phyloP scores from a whole-genome alignment of 148 eudicot genomes.

The Fallopia convolvulus region DNA sequence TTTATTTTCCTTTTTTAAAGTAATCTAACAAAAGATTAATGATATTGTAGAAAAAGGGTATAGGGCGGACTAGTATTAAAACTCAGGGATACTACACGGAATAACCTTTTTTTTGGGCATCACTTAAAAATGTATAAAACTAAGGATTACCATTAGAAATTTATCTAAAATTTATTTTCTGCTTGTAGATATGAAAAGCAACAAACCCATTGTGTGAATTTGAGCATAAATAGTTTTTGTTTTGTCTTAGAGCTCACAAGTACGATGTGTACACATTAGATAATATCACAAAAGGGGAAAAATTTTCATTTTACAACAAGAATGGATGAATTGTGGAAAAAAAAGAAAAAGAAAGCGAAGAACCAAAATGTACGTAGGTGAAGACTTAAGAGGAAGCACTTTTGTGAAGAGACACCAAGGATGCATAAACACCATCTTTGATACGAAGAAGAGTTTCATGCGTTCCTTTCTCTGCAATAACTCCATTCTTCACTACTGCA shows the following conservation, averaged over 20 bases:
- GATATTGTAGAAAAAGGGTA: too few relatives aligned
- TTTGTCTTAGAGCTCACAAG: background rate
- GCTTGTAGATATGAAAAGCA: background rate
- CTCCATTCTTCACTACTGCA: slow-evolving; percentile 58
- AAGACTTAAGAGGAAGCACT: slow-evolving; percentile 19
- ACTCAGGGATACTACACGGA: too few relatives aligned
- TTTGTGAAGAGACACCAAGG: slow-evolving; percentile 46
- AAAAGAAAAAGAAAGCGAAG: background rate
- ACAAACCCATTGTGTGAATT: background rate
- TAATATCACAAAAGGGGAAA: background rate
- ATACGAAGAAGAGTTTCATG: slow-evolving; percentile 47
- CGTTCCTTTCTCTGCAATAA: slow-evolving; percentile 60
- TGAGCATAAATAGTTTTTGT: background rate
- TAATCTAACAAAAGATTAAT: too few relatives aligned
- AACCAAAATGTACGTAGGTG: background rate
- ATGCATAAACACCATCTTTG: slow-evolving; percentile 56
- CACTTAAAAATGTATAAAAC: too few relatives aligned
- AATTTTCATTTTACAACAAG: background rate
- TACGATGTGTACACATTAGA: background rate
- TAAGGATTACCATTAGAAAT: too few relatives aligned
- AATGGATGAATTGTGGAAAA: background rate
- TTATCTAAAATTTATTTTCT: too few relatives aligned
- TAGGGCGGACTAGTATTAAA: too few relatives aligned
- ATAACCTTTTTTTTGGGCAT: too few relatives aligned
- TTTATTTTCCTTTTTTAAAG: too few relatives aligned